phyloP scores from a whole-genome alignment of 2,329 filamentous ascomycete species.

The Bipolaris cookei region DNA sequence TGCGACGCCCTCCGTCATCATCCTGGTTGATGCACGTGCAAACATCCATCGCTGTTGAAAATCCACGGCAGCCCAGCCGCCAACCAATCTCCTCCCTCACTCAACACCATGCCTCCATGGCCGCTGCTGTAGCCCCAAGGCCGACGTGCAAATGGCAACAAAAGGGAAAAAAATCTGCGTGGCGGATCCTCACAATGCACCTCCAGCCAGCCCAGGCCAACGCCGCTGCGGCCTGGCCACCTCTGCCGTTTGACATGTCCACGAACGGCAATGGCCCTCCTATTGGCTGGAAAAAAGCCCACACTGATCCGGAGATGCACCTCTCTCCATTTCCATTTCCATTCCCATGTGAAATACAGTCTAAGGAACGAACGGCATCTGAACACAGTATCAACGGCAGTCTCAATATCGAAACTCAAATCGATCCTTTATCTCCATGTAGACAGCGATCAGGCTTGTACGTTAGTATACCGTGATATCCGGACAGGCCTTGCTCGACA shows the following conservation, averaged over 20 bases:
- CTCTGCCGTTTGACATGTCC: not conserved
- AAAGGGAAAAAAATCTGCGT: not conserved
- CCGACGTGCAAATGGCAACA: not conserved
- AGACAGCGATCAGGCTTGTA: not conserved
- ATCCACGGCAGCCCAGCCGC: not conserved
- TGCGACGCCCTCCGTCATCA: not conserved
- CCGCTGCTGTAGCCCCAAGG: not conserved
- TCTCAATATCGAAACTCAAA: not conserved
- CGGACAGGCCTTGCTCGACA: not conserved
- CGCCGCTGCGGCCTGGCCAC: not conserved
- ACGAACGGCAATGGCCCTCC: not conserved
- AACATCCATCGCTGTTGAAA: not conserved
- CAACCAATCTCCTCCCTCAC: not conserved
- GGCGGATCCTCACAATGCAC: not conserved
- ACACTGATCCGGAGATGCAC: not conserved
- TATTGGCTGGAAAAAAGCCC: not conserved
- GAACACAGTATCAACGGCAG: not conserved
- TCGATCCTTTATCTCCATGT: not conserved
- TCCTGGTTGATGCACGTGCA: slow-evolving; percentile 8
- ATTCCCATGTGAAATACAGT: not conserved
- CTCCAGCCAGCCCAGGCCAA: not conserved
- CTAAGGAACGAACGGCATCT: too few relatives aligned
- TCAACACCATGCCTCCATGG: slow-evolving; percentile 1
- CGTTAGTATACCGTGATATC: not conserved
- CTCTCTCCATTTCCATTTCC: not conserved